Base-by-base conservation (phyloP, 805 yeast genomes). In the Saccharomycopsis schoenii region DNA sequence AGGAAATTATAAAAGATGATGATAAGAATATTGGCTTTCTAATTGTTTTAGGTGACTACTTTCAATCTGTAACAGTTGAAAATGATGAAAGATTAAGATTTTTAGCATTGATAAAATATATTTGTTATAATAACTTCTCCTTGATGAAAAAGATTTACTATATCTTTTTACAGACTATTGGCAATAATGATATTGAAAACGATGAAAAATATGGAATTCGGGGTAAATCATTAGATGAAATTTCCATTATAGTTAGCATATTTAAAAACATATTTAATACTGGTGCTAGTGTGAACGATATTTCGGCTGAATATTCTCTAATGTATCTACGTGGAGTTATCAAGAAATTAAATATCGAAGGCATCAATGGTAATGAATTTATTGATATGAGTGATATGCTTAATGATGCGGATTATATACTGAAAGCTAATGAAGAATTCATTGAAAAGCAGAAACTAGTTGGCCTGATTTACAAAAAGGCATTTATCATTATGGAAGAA, bases 71-170 rank as follows among this genome's bases (percentile, higher is more conserved):
- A 1, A 36, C 57, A 8, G 47, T 55, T 21, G 61, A 56, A 36
- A 34, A 21, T 34, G 39, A 17, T 14, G 59, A 50, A 54, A 40
- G 37, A 37, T 11, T 39, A 11, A 55, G 41, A 58, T 21, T 56
- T 24, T 47, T 61, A 21, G 21, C 42, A 14, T 43, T 61, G n/a
- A 29, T 61, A 19, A 58, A 56, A 51, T 56, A 43, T 37, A 58
- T 60, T 37, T 57, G 58, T n/a, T 10, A n/a, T 4, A 12, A 60
- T 11, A 60, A 54, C 24, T 17, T 24, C 12, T 11, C 14, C 4
- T 17, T 55, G 8, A 39, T 58, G 39, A 10, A 11, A 8, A 43
- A 55, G 36, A 56, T 60, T 8, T 56, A 56, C 19, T n/a, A n/a
- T 19, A 56, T 37, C 1, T 43, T 56, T 25, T 43, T 52, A n/a